Conservation (phyloP, 257 asterid genomes). For the Solanum virginianum region DNA sequence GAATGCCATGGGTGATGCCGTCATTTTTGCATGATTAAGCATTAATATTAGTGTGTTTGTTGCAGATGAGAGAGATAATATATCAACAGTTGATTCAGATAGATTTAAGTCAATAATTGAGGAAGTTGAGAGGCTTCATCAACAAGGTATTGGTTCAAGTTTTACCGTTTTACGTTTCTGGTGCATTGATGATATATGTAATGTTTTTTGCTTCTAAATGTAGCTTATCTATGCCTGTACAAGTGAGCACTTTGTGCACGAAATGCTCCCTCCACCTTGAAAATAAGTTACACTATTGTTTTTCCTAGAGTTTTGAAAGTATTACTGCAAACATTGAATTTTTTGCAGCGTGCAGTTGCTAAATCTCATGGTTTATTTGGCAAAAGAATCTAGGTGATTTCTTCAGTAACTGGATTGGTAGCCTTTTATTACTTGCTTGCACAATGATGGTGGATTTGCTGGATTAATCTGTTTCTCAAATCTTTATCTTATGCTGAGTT, state of each 20-base stretch:
- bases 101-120: slow-evolving; percentile 57
- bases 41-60: background rate
- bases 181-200: background rate
- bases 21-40: background rate
- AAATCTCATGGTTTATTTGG: background rate
- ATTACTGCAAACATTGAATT: background rate
- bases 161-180: background rate
- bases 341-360: background rate
- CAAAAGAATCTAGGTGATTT: background rate
- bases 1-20: background rate
- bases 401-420: background rate
- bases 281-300: background rate
- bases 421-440: background rate
- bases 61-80: slow-evolving; percentile 81
- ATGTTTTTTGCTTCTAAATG: background rate
- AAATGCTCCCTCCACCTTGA: background rate
- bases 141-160: slow-evolving; percentile 41
- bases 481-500: background rate
- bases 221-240: background rate
- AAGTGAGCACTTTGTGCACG: background rate
- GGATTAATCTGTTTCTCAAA: background rate
- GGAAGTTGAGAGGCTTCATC: slow-evolving; percentile 75
- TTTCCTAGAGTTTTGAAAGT: background rate
- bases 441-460: background rate
- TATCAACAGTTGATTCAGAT: slow-evolving; percentile 50